phyloP scores from a whole-genome alignment of 2,329 filamentous ascomycete genomes.

The Xylariaceae sp. region DNA sequence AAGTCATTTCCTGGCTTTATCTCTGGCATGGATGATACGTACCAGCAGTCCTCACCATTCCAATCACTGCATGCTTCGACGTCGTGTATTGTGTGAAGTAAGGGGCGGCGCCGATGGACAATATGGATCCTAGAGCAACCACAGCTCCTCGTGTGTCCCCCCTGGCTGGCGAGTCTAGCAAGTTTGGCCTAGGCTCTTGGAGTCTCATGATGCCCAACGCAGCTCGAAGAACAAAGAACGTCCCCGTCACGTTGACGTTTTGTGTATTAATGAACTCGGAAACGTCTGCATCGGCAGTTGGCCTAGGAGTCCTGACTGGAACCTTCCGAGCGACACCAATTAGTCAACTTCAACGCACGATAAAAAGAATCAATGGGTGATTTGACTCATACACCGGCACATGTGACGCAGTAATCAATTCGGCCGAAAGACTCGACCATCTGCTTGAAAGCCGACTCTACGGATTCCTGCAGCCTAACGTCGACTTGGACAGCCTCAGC shows the following conservation, averaged over 20 bases:
- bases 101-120: constrained; percentile 6
- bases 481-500: constrained; percentile 19
- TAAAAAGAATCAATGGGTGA: no score
- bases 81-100: constrained; percentile 18
- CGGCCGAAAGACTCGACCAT: constrained; percentile 20
- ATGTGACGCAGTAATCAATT: constrained; percentile 24
- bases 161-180: constrained; percentile 2
- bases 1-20: neutral
- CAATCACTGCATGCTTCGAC: constrained; percentile 22
- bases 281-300: constrained; percentile 18
- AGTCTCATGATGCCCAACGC: constrained; percentile 15
- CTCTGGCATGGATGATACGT: neutral
- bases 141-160: constrained; percentile 20
- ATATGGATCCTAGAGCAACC: constrained; percentile 18
- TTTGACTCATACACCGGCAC: constrained; percentile 19
- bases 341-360: no score
- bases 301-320: neutral
- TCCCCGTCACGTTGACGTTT: constrained; percentile 19
- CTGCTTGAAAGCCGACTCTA: constrained; percentile 12
- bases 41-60: constrained; percentile 20
- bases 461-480: constrained; percentile 11
- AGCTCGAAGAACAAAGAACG: constrained; percentile 17
- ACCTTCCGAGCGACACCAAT: neutral
- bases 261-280: constrained; percentile 20
- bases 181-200: constrained; percentile 17